Evolutionary conservation across 106 monocot genomes (phyloP).

Genomic region (Dioscorea alata): DNA sequence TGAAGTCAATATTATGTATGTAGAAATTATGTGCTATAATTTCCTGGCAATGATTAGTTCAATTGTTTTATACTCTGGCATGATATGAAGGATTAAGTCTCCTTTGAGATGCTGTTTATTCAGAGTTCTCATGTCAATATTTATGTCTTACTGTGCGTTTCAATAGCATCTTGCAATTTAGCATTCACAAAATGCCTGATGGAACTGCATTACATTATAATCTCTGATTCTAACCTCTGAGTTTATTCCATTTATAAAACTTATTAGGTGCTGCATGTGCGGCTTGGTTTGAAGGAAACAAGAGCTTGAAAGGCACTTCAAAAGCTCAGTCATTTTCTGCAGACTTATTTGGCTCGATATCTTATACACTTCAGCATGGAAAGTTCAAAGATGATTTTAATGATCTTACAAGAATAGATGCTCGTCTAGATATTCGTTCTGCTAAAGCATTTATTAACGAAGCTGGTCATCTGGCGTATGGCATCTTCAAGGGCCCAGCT

Average conservation of each 20-base stretch:
- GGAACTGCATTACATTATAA: too few relatives aligned
- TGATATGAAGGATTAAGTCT: too few relatives aligned
- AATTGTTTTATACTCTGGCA: too few relatives aligned
- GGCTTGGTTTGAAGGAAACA: conserved; percentile 42
- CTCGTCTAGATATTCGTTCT: conserved; percentile 60
- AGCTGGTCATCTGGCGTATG: conserved; percentile 32
- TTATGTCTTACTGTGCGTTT: too few relatives aligned
- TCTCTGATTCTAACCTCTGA: background rate
- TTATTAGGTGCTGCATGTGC: conserved; percentile 59
- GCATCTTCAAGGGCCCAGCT: conserved; percentile 17
- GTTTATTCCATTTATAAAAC: background rate
- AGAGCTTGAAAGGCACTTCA: conserved; percentile 11
- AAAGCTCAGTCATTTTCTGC: conserved; percentile 23
- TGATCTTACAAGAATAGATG: conserved; percentile 70
- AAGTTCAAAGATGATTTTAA: conserved; percentile 73
- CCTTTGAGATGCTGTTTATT: too few relatives aligned
- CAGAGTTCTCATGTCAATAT: too few relatives aligned
- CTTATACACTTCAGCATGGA: conserved; percentile 61
- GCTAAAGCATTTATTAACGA: conserved; percentile 50
- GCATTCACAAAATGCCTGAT: too few relatives aligned
- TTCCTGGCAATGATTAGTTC: too few relatives aligned
- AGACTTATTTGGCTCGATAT: conserved; percentile 72
- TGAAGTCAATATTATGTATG: too few relatives aligned
- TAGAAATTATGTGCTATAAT: too few relatives aligned
- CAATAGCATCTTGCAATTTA: too few relatives aligned